These are phyloP conservation scores for Trichophyton rubrum DNA, from an alignment of 2,329 filamentous ascomycete genomes.

Conservation along the genomic window DNA sequence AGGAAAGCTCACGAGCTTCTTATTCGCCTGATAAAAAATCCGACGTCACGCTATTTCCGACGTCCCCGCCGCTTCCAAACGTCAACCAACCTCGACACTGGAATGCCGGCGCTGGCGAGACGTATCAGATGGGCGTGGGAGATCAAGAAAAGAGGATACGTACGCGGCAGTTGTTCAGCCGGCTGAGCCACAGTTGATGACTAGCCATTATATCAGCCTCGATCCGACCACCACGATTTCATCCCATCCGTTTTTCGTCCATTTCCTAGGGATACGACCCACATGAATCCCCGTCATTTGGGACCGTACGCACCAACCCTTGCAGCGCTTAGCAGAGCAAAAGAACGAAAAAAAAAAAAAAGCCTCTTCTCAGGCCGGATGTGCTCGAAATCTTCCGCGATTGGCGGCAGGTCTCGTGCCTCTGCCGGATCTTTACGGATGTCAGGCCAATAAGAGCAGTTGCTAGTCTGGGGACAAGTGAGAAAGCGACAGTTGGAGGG, in stretches of 20 bases:
- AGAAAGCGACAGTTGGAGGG: neutral
- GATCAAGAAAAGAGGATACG: neutral
- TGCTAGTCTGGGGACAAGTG: neutral
- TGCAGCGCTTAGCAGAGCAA: conserved; percentile 10
- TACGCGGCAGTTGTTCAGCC: neutral
- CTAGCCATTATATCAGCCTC: neutral
- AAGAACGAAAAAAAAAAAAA: neutral
- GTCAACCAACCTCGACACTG: neutral
- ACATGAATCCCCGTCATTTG: conserved; percentile 10
- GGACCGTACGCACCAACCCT: conserved; percentile 11
- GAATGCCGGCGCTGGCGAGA: neutral
- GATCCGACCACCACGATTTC: neutral
- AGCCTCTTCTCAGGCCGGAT: conserved; percentile 10
- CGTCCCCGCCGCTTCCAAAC: neutral
- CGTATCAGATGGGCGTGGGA: neutral
- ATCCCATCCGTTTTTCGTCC: neutral
- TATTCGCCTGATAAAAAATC: neutral
- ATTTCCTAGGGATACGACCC: neutral
- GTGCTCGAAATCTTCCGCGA: conserved; percentile 13
- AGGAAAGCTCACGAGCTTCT: neutral
- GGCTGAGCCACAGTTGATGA: neutral
- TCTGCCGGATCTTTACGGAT: conserved; percentile 5
- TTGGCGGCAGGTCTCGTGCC: conserved; percentile 13
- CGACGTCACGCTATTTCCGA: neutral
- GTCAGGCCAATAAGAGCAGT: neutral